phyloP scores from a whole-genome alignment of 495 filamentous ascomycete genomes.

The Penicillium silybi region DNA sequence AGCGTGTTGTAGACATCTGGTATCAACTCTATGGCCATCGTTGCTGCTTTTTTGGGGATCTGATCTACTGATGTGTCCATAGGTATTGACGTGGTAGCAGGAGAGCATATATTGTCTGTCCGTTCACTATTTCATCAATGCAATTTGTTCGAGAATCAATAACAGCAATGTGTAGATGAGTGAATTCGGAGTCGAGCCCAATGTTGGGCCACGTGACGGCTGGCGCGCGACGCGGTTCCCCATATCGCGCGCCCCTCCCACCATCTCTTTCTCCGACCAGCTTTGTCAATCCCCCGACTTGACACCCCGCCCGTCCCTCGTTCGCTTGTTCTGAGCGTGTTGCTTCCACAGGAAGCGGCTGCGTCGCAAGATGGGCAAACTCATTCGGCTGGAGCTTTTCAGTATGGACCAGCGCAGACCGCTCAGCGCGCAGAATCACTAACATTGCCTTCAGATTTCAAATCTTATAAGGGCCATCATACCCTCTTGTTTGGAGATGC shows the following conservation, averaged over 20 bases:
- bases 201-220: conserved; percentile 18
- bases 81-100: too few species aligned
- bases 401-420: conserved; percentile 52
- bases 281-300: conserved; percentile 2
- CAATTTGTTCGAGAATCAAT: too few species aligned
- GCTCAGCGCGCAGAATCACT: conserved; percentile 13
- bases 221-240: conserved; percentile 27
- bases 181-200: neutral
- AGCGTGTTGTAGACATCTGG: neutral
- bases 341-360: conserved; percentile 31
- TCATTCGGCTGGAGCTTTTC: conserved; percentile 89
- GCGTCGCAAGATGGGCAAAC: conserved; percentile 68
- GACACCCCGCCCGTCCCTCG: conserved; percentile 8
- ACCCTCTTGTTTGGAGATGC: conserved; percentile 92
- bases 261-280: conserved; percentile 8
- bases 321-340: conserved; percentile 15
- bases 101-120: too few species aligned
- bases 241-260: conserved; percentile 29
- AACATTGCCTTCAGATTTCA: conserved; percentile 71
- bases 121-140: too few species aligned
- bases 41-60: neutral
- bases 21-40: neutral
- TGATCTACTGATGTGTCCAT: neutral
- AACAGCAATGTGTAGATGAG: neutral
- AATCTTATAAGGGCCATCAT: conserved; percentile 98